These are phyloP conservation scores for Mariannaea sp. DNA, from an alignment of 2,329 filamentous ascomycete genomes.

Conservation along the genomic window DNA sequence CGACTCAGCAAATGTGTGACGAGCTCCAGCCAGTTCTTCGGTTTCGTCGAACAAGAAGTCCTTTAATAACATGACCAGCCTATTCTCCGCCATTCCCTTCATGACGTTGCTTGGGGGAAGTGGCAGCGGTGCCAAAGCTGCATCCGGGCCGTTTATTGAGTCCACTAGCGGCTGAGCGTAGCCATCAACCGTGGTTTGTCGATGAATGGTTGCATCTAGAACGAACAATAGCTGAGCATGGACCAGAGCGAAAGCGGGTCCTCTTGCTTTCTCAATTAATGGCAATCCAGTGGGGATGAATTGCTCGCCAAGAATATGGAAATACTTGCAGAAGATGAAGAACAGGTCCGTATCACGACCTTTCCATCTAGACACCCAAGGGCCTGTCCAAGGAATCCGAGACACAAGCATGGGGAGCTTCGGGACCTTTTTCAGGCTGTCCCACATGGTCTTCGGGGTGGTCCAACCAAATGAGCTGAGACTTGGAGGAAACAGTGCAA, in stretches of 20 bases:
- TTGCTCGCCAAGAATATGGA: constrained; percentile 77
- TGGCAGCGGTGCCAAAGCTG: constrained; percentile 66
- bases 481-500: constrained; percentile 69
- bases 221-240: constrained; percentile 81
- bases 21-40: constrained; percentile 48
- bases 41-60: constrained; percentile 69
- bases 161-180: constrained; percentile 52
- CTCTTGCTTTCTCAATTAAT: constrained; percentile 61
- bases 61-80: constrained; percentile 78
- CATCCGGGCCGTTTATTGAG: constrained; percentile 61
- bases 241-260: constrained; percentile 78
- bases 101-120: constrained; percentile 71
- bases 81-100: constrained; percentile 86
- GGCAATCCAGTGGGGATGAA: constrained; percentile 64
- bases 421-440: constrained; percentile 68
- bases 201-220: constrained; percentile 82
- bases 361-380: constrained; percentile 84
- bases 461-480: constrained; percentile 64
- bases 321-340: constrained; percentile 90
- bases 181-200: constrained; percentile 62
- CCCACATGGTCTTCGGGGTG: constrained; percentile 52
- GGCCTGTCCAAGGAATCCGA: constrained; percentile 81
- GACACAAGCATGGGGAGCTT: constrained; percentile 69
- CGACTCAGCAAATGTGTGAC: constrained; percentile 74
- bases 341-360: constrained; percentile 88